Evolutionary conservation across 345 rosid genomes (phyloP).

Genomic region (Reutealis trisperma): DNA sequence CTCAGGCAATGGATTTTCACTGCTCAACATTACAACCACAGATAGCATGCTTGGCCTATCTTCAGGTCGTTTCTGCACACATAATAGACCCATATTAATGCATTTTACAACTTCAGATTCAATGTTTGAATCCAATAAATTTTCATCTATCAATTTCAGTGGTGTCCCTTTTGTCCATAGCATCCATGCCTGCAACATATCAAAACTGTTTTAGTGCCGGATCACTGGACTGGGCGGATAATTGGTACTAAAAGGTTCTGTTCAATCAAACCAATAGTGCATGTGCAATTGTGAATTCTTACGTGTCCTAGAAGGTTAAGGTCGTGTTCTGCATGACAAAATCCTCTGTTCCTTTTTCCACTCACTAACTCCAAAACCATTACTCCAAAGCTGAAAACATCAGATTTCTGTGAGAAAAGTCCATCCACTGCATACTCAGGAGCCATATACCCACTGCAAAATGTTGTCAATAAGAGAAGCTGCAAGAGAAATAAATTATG

Average conservation of each 20-base stretch:
- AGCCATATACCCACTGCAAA: constrained; percentile 20
- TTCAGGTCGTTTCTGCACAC: no score
- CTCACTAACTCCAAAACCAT: constrained; percentile 10
- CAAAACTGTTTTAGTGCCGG: not conserved
- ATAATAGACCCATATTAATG: no score
- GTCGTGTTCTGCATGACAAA: not conserved
- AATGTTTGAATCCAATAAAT: no score
- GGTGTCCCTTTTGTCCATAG: not conserved
- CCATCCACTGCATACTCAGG: constrained; percentile 17
- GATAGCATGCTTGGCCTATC: no score
- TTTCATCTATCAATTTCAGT: not conserved
- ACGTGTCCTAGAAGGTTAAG: constrained; percentile 24
- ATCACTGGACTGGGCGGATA: no score
- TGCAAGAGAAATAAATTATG: not conserved
- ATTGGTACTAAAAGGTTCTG: not conserved
- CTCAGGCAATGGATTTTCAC: no score
- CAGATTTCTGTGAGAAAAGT: constrained; percentile 8
- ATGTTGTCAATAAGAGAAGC: not conserved
- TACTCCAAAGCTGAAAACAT: constrained; percentile 19
- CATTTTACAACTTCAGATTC: no score
- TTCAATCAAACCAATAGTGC: not conserved
- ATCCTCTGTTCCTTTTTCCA: constrained; percentile 20
- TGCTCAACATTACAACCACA: no score
- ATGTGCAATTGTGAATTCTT: not conserved
- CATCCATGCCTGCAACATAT: constrained; percentile 30